Base-by-base conservation (phyloP, 495 filamentous ascomycete species). In the Antarctomyces pellizariae region DNA sequence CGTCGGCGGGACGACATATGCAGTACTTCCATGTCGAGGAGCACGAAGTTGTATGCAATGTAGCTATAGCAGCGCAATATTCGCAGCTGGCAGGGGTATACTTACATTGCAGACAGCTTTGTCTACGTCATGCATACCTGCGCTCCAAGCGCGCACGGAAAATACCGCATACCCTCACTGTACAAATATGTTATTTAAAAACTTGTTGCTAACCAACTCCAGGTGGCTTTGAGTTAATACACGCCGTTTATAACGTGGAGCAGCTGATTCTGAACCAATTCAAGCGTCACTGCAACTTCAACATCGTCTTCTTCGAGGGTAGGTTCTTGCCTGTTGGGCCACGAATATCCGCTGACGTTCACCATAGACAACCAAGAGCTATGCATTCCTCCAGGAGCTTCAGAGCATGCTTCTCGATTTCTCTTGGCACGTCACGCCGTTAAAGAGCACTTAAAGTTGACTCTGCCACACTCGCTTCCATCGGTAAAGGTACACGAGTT, bases 181-280 rank as follows among this genome's bases (percentile, higher is more conserved):
- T n/a, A n/a, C n/a, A n/a, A n/a, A n/a, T n/a, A n/a, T n/a, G n/a
- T n/a, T n/a, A n/a, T n/a, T n/a, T 38, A 24, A 36, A 32, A 8
- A 15, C 15, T 17, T 8, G 18, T 4, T 22, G 7, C 19, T 22
- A 22, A 22, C 19, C 7, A 24, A 11, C 13, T 15, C 14, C 30
- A 49, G 52, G 47, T 25, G 75, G 75, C 2, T 73, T 76, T 28
- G 75, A 80, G 36, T 33, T 80, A 5, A 46, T 83, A 0, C 75
- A 83, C 41, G 67, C 67, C 0, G 57, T 66, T 2, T 75, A 71
- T 36, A 49, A 59, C 5, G 68, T 76, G 0, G 75, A 83, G 37
- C 46, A 38, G 13, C 63, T 80, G 29, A 46, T 83, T 9, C 37
- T 52, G 10, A 56, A 62, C 26, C 53, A 80, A 8, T 38, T 47